phyloP scores from a whole-genome alignment of 495 filamentous ascomycete species.

The Stereocaulon alpinum region DNA sequence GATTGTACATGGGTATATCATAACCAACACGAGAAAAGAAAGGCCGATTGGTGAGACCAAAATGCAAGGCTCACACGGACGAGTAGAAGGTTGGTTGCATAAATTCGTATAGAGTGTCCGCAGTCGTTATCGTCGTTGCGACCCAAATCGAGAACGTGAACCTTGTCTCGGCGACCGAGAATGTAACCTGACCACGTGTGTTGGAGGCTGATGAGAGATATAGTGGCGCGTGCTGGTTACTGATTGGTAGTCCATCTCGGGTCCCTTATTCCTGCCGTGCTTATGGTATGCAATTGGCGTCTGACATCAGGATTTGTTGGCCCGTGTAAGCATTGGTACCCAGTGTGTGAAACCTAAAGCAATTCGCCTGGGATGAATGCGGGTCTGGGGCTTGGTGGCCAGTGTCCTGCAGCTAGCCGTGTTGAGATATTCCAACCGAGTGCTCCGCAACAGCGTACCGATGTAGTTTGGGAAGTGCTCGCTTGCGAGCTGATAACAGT shows the following conservation, averaged over 20 bases:
- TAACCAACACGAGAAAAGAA: background rate
- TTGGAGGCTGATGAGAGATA: background rate
- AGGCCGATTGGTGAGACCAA: background rate
- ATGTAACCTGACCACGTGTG: background rate
- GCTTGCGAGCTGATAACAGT: background rate
- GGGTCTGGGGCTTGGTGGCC: background rate
- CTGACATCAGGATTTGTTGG: background rate
- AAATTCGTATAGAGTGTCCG: background rate
- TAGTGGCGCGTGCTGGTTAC: background rate
- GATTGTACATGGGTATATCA: background rate
- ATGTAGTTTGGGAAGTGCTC: background rate
- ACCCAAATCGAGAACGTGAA: background rate
- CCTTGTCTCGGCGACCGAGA: background rate
- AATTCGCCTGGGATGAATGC: background rate
- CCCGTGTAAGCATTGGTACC: background rate
- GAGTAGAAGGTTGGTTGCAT: background rate
- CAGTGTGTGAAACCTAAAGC: background rate
- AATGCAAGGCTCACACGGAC: background rate
- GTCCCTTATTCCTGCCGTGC: slow-evolving; percentile 9
- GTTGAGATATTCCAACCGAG: background rate
- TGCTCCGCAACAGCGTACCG: background rate
- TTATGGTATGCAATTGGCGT: background rate
- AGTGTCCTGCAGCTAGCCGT: slow-evolving; percentile 7
- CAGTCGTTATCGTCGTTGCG: background rate
- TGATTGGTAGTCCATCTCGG: slow-evolving; percentile 4